Percentiles rank a stretch among this genome's conserved stretches.
phyloP scores from a whole-genome alignment of 495 filamentous ascomycete species.

The Clohesyomyces aquaticus region DNA sequence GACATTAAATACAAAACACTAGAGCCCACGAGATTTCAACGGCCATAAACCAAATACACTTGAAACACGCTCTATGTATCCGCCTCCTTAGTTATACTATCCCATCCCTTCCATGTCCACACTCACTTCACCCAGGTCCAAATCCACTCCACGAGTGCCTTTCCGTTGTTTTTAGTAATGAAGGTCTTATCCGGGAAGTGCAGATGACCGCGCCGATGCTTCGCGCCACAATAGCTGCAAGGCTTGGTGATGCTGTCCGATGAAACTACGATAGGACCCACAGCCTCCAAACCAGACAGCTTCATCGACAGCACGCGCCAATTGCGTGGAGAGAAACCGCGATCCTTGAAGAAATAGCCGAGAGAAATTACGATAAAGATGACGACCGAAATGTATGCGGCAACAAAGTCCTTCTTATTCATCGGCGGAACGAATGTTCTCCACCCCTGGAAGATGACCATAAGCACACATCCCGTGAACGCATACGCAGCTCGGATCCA shows the following conservation, averaged over 20 bases:
- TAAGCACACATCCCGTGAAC: constrained; percentile 46
- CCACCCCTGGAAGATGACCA: constrained; percentile 54
- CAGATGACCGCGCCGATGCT: constrained; percentile 19
- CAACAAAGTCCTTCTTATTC: constrained; percentile 47
- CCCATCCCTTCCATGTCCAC: too few species aligned
- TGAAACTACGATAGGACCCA: constrained; percentile 12
- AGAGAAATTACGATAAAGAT: constrained; percentile 36
- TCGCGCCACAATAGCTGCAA: constrained; percentile 12
- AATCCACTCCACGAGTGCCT: constrained; percentile 24
- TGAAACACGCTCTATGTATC: too few species aligned
- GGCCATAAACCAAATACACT: too few species aligned
- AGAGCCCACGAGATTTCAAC: too few species aligned
- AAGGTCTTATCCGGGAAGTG: constrained; percentile 17
- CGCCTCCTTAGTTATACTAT: too few species aligned
- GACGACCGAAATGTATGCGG: constrained; percentile 52
- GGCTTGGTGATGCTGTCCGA: background rate
- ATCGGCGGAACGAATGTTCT: constrained; percentile 49
- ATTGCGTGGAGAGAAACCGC: constrained; percentile 32
- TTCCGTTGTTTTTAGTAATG: constrained; percentile 7
- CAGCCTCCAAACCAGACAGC: constrained; percentile 5
- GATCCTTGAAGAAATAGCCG: constrained; percentile 38
- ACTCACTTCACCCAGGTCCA: constrained; percentile 22
- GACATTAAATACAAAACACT: too few species aligned
- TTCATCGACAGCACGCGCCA: constrained; percentile 22
- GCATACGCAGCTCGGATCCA: constrained; percentile 52